A percentile compares a stretch with the other conserved stretches of the same genome.
These are phyloP conservation scores for Leccinum subspadiceum DNA, from an alignment of 1,284 basidiomycete genomes.

Conservation along the genomic window DNA sequence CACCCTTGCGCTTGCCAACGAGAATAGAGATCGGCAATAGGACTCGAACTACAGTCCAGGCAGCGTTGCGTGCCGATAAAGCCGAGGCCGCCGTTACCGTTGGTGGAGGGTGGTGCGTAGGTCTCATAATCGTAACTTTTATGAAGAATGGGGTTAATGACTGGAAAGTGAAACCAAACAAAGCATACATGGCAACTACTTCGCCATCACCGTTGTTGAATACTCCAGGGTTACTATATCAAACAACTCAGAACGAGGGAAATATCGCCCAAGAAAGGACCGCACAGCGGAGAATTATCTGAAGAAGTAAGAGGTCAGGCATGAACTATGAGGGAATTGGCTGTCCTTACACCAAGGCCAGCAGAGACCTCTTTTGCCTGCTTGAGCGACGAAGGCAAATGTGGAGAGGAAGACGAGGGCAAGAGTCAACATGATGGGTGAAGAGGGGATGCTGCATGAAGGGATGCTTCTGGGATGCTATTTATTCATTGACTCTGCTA, in stretches of 20 bases:
- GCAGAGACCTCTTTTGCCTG: constrained; percentile 25
- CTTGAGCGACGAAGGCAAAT: constrained; percentile 15
- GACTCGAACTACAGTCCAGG: constrained; percentile 37
- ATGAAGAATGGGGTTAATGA: background rate
- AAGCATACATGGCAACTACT: constrained; percentile 35
- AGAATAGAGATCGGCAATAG: constrained; percentile 31
- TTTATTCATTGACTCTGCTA: background rate
- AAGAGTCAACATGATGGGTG: constrained; percentile 6
- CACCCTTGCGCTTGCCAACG: constrained; percentile 34
- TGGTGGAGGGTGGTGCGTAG: constrained; percentile 32
- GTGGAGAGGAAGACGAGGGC: constrained; percentile 11
- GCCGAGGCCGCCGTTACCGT: constrained; percentile 33
- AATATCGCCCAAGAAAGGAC: background rate
- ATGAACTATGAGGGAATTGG: background rate
- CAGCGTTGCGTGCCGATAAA: constrained; percentile 44
- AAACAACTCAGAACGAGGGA: background rate
- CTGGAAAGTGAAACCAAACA: background rate
- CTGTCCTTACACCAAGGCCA: constrained; percentile 26
- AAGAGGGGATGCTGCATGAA: background rate
- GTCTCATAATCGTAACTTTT: constrained; percentile 40
- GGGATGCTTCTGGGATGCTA: background rate
- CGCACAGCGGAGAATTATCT: constrained; percentile 26
- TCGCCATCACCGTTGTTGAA: constrained; percentile 29
- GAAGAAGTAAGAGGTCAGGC: constrained; percentile 7
- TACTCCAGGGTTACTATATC: constrained; percentile 29